Percentiles rank a stretch among this genome's conserved stretches.
Conservation (phyloP, 768 basidiomycete species). For the Mrakia frigida region DNA sequence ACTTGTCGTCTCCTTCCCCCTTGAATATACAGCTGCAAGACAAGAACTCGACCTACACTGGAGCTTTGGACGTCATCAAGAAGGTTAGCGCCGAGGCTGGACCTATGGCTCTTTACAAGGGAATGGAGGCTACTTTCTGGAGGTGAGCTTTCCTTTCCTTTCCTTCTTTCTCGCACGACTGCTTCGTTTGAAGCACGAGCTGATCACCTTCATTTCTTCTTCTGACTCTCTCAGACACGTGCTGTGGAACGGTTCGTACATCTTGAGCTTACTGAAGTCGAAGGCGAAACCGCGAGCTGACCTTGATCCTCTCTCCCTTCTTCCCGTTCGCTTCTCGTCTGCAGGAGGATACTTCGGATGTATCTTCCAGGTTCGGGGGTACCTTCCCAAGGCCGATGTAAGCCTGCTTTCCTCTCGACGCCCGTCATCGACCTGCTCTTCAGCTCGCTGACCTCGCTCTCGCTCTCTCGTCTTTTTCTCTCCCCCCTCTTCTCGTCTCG, state of each 20-base stretch:
- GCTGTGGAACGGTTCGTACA: constrained; percentile 25
- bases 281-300: too few species aligned
- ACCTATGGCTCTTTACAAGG: constrained; percentile 67
- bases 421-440: neutral
- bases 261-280: too few species aligned
- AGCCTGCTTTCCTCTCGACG: constrained; percentile 34
- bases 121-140: constrained; percentile 99
- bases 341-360: constrained; percentile 73
- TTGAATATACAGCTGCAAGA: constrained; percentile 68
- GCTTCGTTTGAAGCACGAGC: too few species aligned
- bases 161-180: too few species aligned
- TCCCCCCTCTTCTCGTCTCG: neutral
- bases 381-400: constrained; percentile 83
- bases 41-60: constrained; percentile 80
- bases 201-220: too few species aligned
- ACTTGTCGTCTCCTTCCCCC: neutral
- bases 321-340: too few species aligned
- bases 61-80: constrained; percentile 84
- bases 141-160: constrained; percentile 51
- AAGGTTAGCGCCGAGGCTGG: constrained; percentile 74
- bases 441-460: too few species aligned
- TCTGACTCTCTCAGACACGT: constrained; percentile 12
- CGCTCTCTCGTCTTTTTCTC: neutral
- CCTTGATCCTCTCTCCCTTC: too few species aligned
- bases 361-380: constrained; percentile 73